Conservation (phyloP, 2,329 filamentous ascomycete genomes). For the Mycosphaerella sp. region DNA sequence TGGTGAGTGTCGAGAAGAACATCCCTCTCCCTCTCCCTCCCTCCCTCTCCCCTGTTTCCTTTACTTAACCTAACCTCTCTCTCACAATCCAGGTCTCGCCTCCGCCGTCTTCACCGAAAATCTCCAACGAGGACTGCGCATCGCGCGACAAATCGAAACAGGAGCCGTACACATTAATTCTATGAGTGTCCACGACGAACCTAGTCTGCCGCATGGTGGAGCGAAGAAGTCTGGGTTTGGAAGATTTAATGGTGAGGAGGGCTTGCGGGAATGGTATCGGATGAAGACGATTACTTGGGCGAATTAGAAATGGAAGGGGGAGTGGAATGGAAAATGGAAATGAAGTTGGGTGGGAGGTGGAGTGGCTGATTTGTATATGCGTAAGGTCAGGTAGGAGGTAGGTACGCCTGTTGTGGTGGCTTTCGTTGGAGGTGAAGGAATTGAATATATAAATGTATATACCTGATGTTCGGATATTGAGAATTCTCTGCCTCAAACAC, state of each 20-base stretch:
- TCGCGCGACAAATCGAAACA: slow-evolving; percentile 47
- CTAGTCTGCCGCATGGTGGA: slow-evolving; percentile 42
- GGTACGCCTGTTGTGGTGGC: too few relatives aligned
- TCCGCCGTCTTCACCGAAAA: slow-evolving; percentile 67
- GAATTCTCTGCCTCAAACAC: too few relatives aligned
- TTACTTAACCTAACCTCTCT: too few relatives aligned
- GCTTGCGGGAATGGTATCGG: slow-evolving; percentile 42
- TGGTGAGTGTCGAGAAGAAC: slow-evolving; percentile 37
- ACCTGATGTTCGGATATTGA: too few relatives aligned
- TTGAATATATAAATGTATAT: too few relatives aligned
- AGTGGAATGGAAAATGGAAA: too few relatives aligned
- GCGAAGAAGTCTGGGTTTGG: slow-evolving; percentile 44
- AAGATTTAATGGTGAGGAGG: slow-evolving; percentile 41
- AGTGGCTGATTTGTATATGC: too few relatives aligned
- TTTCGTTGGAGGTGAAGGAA: too few relatives aligned
- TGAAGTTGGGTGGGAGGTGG: too few relatives aligned
- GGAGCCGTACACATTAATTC: slow-evolving; percentile 51
- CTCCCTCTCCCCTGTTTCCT: too few relatives aligned
- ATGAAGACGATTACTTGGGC: slow-evolving; percentile 29
- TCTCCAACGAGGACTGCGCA: slow-evolving; percentile 41
- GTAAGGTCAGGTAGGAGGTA: too few relatives aligned
- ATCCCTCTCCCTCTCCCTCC: too few relatives aligned
- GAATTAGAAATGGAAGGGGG: neutral
- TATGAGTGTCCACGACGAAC: slow-evolving; percentile 45
- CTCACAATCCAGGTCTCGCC: slow-evolving; percentile 38